A percentile compares a stretch with the other conserved stretches of the same genome.
Conservation (phyloP, 139 green algal species). For the Tetradesmus lagerheimii region DNA sequence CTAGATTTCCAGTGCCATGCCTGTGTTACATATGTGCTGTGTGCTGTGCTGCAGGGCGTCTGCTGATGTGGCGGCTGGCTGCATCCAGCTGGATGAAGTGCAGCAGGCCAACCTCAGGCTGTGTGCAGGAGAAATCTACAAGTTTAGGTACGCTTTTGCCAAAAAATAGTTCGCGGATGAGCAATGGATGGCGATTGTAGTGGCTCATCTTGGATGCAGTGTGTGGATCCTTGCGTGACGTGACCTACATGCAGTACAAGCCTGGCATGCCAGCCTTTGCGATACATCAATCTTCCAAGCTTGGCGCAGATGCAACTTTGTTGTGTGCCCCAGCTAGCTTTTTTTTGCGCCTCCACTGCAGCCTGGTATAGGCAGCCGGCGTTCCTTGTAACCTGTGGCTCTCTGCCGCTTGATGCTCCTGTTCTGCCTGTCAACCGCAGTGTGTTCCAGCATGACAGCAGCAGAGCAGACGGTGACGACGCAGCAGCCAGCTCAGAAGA, state of each 20-base stretch:
- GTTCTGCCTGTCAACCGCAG: not conserved
- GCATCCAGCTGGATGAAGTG: conserved; percentile 42
- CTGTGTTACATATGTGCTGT: conserved; percentile 22
- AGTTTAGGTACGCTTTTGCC: no score
- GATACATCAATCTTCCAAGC: not conserved
- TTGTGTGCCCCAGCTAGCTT: not conserved
- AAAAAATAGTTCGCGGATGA: no score
- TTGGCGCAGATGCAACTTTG: no score
- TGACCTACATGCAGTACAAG: not conserved
- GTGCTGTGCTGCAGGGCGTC: not conserved
- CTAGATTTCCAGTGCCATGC: not conserved
- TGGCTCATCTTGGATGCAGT: no score
- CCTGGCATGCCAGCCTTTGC: not conserved
- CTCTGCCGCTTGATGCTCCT: not conserved
- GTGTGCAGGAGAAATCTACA: conserved; percentile 28
- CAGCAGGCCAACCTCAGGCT: conserved; percentile 54
- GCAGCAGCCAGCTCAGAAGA: not conserved
- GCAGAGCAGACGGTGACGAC: not conserved
- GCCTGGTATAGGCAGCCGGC: no score
- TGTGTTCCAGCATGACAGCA: not conserved
- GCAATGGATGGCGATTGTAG: no score
- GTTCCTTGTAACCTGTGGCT: no score
- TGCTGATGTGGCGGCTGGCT: conserved; percentile 7
- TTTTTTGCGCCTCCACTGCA: no score
- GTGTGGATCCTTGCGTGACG: no score